A percentile compares a stretch with the other conserved stretches of the same genome.
These are phyloP conservation scores for Abrus precatorius DNA, from an alignment of 306 rosid species.

Conservation along the genomic window DNA sequence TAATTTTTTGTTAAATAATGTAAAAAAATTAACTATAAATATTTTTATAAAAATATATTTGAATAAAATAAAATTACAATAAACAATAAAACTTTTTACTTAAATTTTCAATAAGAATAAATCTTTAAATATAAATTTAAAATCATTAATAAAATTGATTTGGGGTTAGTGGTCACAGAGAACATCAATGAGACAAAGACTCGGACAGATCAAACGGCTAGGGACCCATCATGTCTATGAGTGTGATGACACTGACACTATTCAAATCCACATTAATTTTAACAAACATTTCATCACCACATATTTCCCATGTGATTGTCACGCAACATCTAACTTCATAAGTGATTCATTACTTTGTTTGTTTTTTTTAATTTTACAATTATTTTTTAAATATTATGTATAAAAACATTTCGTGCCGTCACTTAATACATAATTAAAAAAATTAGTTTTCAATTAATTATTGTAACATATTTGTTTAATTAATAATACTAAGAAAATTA, in stretches of 20 bases:
- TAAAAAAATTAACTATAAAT: too few relatives aligned
- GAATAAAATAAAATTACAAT: too few relatives aligned
- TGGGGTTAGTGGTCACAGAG: background rate
- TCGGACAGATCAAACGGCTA: constrained; percentile 9
- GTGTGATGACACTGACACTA: background rate
- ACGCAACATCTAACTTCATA: background rate
- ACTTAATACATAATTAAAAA: background rate
- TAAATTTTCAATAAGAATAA: too few relatives aligned
- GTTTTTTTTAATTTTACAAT: background rate
- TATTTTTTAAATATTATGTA: background rate
- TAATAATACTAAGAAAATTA: background rate
- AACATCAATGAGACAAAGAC: background rate
- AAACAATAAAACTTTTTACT: too few relatives aligned
- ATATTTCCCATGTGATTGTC: constrained; percentile 7
- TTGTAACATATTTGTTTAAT: background rate
- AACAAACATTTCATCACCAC: background rate
- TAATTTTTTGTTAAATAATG: too few relatives aligned
- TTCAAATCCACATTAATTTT: background rate
- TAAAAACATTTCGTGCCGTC: background rate
- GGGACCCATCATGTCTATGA: constrained; percentile 20
- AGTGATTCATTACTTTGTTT: background rate
- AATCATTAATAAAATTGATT: background rate
- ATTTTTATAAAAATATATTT: too few relatives aligned
- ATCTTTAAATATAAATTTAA: too few relatives aligned
- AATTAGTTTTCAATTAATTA: background rate